Base-by-base conservation (phyloP, 768 basidiomycete species). In the Rickenella mellea region DNA sequence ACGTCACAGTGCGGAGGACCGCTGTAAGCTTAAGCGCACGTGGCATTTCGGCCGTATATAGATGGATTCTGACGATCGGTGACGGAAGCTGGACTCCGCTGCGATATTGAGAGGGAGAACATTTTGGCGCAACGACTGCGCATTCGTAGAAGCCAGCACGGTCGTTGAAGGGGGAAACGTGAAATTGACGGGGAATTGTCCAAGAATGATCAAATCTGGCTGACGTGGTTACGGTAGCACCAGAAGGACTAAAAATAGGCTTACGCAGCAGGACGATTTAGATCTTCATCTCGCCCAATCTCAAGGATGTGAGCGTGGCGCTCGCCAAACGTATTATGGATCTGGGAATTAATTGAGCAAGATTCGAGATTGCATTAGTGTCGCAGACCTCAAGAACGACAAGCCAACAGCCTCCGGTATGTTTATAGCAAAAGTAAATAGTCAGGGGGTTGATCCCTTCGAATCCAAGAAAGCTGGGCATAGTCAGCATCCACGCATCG, bases 141-240 rank as follows among this genome's bases (percentile, higher is more conserved):
- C 82, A 65, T 3, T 62, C 70, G 60, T 84, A 85, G 54, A 65
- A 79, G 0, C 82, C 81, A 19, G 69, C 65, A 3, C 81, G 69
- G 50, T 82, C 78, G 54, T 83, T 85, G 67, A 83, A 84, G 0
- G 83, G 80, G 1, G 81, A 85, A 35, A 85, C 82, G 49, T 85
- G 81, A 54, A 85, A 86, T 47, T 73, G 67, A 20, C 81, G 75
- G 15, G 64, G 66, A 41, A 85, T 74, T 0, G 73, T 76, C 78
- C 82, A 85, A 42, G 76, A 71, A 47, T 79, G 70, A 42, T 77
- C 66, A 47, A 70, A 76, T 0, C 76, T 76, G 49, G n/a, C 20
- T 1, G 27, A 3, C 22, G 39, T 25, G 38, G 20, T 31, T 4
- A 25, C 3, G 40, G 15, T 14, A 21, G 19, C 22, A 36, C 17